A percentile compares a stretch with the other conserved stretches of the same genome.
Evolutionary conservation across 768 basidiomycete genomes (phyloP).

Genomic region (Krasilnikovozyma curviuscula): DNA sequence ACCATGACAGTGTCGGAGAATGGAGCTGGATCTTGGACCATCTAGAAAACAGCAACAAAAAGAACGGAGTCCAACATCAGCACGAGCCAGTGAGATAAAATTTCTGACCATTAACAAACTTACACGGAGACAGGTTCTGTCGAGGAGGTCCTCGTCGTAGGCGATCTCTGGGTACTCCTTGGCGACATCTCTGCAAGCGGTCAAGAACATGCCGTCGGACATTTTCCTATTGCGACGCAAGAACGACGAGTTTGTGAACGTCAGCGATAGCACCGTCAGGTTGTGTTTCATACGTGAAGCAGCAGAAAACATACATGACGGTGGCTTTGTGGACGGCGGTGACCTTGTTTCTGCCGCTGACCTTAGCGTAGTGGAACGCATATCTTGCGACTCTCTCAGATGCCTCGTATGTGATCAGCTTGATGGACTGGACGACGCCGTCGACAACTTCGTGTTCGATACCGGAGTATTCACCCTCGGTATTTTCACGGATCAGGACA

Average conservation of each 20-base stretch:
- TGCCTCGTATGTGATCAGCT: slow-evolving; percentile 96
- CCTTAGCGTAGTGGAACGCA: slow-evolving; percentile 92
- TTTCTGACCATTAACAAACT: slow-evolving; percentile 2
- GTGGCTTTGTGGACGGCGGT: slow-evolving; percentile 99
- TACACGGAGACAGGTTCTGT: slow-evolving; percentile 85
- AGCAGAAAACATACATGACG: slow-evolving; percentile 55
- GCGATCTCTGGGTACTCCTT: slow-evolving; percentile 83
- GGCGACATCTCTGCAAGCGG: slow-evolving; percentile 86
- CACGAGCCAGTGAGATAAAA: background rate
- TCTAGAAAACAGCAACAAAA: slow-evolving; percentile 29
- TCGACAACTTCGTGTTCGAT: slow-evolving; percentile 99
- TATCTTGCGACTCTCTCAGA: slow-evolving; percentile 97
- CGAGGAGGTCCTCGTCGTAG: slow-evolving; percentile 93
- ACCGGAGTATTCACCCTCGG: slow-evolving; percentile 98
- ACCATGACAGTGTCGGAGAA: slow-evolving; percentile 97
- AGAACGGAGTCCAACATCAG: background rate
- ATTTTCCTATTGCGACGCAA: slow-evolving; percentile 57
- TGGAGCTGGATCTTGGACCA: slow-evolving; percentile 81
- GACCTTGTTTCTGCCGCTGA: slow-evolving; percentile 68
- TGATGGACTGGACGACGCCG: slow-evolving; percentile 98
- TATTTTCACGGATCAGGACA: slow-evolving; percentile 98
- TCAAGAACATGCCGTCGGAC: slow-evolving; percentile 99
- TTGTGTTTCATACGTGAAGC: too few species aligned
- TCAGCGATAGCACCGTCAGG: background rate
- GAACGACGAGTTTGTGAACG: background rate